Evolutionary conservation across 2,329 filamentous ascomycete species (phyloP), one percentile per base, ranked within the genome.

Genomic region (Microdochium trichocladiopsis): DNA sequence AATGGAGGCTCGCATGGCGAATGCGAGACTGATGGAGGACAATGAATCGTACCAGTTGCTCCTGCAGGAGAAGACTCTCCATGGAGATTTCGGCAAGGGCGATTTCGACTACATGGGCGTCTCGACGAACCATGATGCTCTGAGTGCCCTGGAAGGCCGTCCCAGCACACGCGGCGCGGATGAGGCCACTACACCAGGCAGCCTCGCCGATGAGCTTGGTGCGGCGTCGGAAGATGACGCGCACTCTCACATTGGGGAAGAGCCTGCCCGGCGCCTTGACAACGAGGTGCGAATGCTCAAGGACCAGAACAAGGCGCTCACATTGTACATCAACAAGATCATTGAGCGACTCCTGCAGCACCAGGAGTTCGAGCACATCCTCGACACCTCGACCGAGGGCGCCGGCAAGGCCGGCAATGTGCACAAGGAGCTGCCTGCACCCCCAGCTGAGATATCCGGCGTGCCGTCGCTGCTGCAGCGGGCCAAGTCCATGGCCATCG

Each of bases 271-370:
- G 61, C 83, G 83, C 50, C 76, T 94, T 12, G 92, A 96, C 66
- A 71, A 77, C 11, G 93, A 97, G 62, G 70, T 94, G 59, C 90
- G 88, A 69, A 78, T 82, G 9, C 75, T 90, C 61, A 93, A 89
- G 72, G 93, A 96, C 67, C 87, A 96, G 74, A 97, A 99, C 77
- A 97, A 97, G 75, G 94, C 94, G 25, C 77, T 99, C 61, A 95
- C 91, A 23, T 77, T 97, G 58, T 99, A 99, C 74, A 96, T 99
- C 76, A 96, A 97, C 80, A 95, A 94, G 74, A 97, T 99, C 68
- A 96, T 99, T 67, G 94, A 94, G 68, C 88, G 94, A 52, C 82
- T 99, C 47, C 80, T 99, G 56, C 88, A 95, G 66, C 89, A 96
- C 70, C 88, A 95, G 63, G 92, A 95, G 60, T 97, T 96, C 60